Evolutionary conservation across 306 rosid species (phyloP), one percentile per base, ranked within the genome.

Genomic region (Cercis canadensis): DNA sequence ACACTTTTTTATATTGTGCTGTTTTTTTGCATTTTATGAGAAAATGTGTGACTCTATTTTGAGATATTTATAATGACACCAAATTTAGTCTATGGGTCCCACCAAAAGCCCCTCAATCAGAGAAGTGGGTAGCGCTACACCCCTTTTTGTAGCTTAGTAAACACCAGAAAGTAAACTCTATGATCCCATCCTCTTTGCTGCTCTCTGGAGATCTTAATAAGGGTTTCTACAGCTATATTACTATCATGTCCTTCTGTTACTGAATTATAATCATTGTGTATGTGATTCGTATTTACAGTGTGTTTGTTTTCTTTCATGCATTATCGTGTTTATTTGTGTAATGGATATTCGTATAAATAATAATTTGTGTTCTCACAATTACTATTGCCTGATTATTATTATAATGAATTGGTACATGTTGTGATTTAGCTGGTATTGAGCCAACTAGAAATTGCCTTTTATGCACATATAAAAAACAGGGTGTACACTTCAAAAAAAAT

Each of bases 191-290:
- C 52, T 61, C 51, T 65, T 54, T 19, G 57, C 61, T 74, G 51
- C 57, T 58, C 43, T 74, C 33, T 47, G 64, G 15, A 64, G 34
- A 37, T 63, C 70, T 65, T 69, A 13, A 8, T 49, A 32, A 32
- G 14, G 47, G 21, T 69, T 67, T 82, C 29, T 67, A 13, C 49
- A 21, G 80, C 69, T 59, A n/a, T 62, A 11, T 57, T 66, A 50
- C 52, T 6, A 24, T 52, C 67, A 46, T 49, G 32, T 61, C 67
- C 53, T n/a, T 68, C 58, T 49, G 51, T 64, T 21, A n/a, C 15
- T 11, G 5, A 63, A 63, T 43, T 14, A 3, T 14, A 32, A 24
- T 10, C 36, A 14, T 33, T 59, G 47, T 37, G 17, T 2, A 40
- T 52, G 72, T 73, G 36, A 52, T 33, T 67, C 57, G 7, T 45